These are phyloP conservation scores for Ananas comosus DNA, from an alignment of 176 grass and related monocot genomes.

Conservation along the genomic window DNA sequence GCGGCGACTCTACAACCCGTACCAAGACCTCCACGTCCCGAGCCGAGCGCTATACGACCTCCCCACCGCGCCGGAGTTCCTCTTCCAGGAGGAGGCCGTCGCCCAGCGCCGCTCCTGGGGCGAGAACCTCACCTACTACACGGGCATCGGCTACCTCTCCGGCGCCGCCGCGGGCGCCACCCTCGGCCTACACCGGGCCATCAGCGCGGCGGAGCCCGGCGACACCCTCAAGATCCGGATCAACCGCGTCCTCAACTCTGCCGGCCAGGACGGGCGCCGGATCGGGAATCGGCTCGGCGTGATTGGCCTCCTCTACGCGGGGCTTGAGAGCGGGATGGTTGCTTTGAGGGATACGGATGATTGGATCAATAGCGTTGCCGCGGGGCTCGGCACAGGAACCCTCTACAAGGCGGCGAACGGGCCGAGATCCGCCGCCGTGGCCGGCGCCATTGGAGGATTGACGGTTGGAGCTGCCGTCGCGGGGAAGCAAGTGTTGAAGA, in stretches of 20 bases:
- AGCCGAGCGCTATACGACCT: conserved; percentile 50
- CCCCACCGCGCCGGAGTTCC: conserved; percentile 64
- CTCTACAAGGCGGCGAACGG: conserved; percentile 37
- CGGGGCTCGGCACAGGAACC: conserved; percentile 41
- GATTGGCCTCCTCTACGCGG: conserved; percentile 46
- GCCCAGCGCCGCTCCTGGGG: conserved; percentile 31
- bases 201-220: conserved; percentile 33
- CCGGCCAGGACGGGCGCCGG: conserved; percentile 46
- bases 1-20: conserved; percentile 34
- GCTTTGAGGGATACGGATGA: conserved; percentile 43
- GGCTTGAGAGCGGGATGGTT: conserved; percentile 42
- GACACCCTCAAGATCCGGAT: conserved; percentile 57
- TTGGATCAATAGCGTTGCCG: conserved; percentile 66
- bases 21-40: conserved; percentile 37
- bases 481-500: conserved; percentile 33
- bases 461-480: conserved; percentile 42
- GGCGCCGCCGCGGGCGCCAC: conserved; percentile 24
- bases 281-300: conserved; percentile 48
- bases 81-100: conserved; percentile 45
- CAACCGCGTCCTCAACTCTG: conserved; percentile 60
- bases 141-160: conserved; percentile 36
- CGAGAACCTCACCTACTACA: conserved; percentile 46
- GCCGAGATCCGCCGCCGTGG: conserved; percentile 37
- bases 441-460: conserved; percentile 43
- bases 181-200: conserved; percentile 34